phyloP scores from a whole-genome alignment of 1,139 yeast species.

The Geotrichum klebahnii region DNA sequence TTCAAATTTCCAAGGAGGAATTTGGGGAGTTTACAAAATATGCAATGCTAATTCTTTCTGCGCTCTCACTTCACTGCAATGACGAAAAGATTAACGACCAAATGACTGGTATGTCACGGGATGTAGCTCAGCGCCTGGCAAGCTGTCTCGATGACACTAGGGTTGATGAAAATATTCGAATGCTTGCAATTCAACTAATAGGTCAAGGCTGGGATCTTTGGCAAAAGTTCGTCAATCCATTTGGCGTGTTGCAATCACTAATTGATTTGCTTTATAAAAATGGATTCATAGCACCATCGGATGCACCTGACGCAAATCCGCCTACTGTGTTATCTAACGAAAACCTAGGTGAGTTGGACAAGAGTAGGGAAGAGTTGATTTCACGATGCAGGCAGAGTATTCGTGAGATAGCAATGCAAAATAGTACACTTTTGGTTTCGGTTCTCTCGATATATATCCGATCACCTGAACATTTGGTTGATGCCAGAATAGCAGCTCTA shows the following conservation, averaged over 20 bases:
- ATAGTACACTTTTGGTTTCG: constrained; percentile 29
- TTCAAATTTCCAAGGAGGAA: not conserved
- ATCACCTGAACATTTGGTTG: constrained; percentile 24
- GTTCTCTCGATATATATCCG: constrained; percentile 28
- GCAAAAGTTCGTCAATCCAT: constrained; percentile 31
- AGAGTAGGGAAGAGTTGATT: constrained; percentile 12
- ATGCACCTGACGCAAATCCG: constrained; percentile 5
- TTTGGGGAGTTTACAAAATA: constrained; percentile 7
- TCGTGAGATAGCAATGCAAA: constrained; percentile 29
- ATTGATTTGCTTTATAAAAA: constrained; percentile 25
- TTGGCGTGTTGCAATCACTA: constrained; percentile 27
- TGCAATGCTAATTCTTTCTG: constrained; percentile 17
- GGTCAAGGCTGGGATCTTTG: constrained; percentile 32
- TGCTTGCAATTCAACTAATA: constrained; percentile 29
- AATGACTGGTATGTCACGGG: constrained; percentile 1
- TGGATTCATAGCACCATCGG: constrained; percentile 24
- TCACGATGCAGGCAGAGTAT: constrained; percentile 27
- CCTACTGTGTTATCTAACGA: not conserved
- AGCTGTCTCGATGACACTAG: constrained; percentile 7
- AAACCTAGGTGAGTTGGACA: constrained; percentile 3
- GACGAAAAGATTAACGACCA: not conserved
- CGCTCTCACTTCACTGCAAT: not conserved
- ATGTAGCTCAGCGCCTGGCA: constrained; percentile 15
- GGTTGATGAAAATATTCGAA: constrained; percentile 4
- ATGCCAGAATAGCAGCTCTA: constrained; percentile 28